phyloP scores from a whole-genome alignment of 2,329 filamentous ascomycete genomes.

The Dothideomycetes sp. region DNA sequence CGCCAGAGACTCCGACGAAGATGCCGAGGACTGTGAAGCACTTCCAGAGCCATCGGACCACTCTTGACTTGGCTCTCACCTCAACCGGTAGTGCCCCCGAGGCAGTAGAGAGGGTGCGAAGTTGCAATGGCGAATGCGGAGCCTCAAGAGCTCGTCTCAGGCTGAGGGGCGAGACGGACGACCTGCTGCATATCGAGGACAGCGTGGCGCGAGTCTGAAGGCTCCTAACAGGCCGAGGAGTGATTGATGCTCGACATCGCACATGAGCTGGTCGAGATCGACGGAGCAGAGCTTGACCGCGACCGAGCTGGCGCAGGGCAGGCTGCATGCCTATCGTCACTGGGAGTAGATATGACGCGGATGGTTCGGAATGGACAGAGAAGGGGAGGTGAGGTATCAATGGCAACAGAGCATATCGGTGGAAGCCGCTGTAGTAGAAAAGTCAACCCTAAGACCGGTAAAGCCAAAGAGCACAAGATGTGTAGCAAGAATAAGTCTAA shows the following conservation, averaged over 20 bases:
- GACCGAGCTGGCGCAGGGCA: neutral
- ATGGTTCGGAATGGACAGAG: too few species aligned
- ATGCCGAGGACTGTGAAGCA: conserved; percentile 63
- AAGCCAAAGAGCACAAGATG: too few species aligned
- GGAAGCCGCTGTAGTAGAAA: too few species aligned
- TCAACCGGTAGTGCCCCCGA: neutral
- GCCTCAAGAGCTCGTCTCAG: too few species aligned
- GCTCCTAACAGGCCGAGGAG: neutral
- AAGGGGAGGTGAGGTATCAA: neutral
- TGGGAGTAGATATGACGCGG: neutral
- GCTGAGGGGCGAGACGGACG: too few species aligned
- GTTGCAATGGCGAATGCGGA: too few species aligned
- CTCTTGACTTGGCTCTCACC: neutral
- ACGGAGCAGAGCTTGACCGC: neutral
- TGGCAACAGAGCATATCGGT: neutral
- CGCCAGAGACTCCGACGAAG: conserved; percentile 59
- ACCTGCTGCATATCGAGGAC: neutral
- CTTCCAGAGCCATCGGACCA: conserved; percentile 51
- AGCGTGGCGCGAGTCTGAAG: neutral
- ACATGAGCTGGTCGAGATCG: neutral
- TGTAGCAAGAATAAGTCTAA: too few species aligned
- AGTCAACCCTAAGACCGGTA: too few species aligned
- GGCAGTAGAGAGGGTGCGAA: neutral
- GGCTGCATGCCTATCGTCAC: neutral
- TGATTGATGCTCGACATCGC: neutral